Evolutionary conservation across 257 asterid species (phyloP).

Genomic region (Coffea canephora): DNA sequence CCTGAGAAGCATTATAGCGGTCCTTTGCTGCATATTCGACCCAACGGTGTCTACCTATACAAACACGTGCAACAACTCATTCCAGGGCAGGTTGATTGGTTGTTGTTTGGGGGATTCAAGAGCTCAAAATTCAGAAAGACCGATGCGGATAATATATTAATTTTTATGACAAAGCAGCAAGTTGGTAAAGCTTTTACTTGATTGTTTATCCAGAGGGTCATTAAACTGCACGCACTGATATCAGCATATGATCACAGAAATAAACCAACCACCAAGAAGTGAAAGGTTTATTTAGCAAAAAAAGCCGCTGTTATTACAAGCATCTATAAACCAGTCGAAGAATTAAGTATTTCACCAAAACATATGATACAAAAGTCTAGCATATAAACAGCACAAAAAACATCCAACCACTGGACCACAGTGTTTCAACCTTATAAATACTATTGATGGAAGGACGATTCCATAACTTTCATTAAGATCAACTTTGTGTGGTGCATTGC

Average conservation of each 20-base stretch:
- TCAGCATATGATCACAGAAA: not conserved
- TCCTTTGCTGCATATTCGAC: constrained; percentile 93
- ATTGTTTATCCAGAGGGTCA: not conserved
- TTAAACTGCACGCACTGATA: not conserved
- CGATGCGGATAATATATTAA: not conserved
- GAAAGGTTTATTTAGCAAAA: not conserved
- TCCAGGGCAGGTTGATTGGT: not conserved
- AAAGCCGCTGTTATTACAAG: not conserved
- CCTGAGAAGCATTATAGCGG: constrained; percentile 97
- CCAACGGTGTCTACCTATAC: constrained; percentile 94
- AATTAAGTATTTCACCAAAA: too few relatives aligned
- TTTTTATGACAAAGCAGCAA: not conserved
- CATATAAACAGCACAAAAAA: not conserved
- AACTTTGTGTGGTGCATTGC: not conserved
- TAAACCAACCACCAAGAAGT: not conserved
- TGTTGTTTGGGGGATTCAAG: not conserved
- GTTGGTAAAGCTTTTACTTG: not conserved
- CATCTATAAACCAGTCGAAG: not conserved
- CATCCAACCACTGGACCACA: not conserved
- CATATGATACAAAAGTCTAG: not conserved
- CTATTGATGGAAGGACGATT: too few relatives aligned
- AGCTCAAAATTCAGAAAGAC: not conserved
- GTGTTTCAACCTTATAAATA: not conserved
- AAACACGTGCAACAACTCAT: constrained; percentile 7
- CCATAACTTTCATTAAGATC: too few relatives aligned